A percentile compares a stretch with the other conserved stretches of the same genome.
Evolutionary conservation across 208 protist genomes (phyloP).

Genomic region (Lotmaria passim): DNA sequence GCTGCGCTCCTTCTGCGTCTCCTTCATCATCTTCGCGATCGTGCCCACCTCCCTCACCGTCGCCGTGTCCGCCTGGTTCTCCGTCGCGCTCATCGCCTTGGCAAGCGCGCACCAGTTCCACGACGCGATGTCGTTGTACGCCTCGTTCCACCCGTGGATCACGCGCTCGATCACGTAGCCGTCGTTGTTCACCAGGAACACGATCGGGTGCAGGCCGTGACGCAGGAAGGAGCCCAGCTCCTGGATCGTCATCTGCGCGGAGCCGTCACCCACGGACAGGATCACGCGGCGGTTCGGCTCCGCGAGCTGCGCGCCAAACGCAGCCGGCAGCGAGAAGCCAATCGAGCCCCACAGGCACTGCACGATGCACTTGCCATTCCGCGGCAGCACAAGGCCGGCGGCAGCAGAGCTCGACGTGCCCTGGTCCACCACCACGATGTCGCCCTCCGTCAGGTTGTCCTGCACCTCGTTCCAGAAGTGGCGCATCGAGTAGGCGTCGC

Average conservation of each 20-base stretch:
- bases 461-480: slow-evolving; percentile 57
- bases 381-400: slow-evolving; percentile 40
- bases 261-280: slow-evolving; percentile 40
- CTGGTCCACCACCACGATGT: slow-evolving; percentile 51
- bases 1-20: slow-evolving; percentile 10
- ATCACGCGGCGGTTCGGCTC: slow-evolving; percentile 41
- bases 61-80: slow-evolving; percentile 13
- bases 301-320: slow-evolving; percentile 48
- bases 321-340: slow-evolving; percentile 49
- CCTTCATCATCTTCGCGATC: slow-evolving; percentile 14
- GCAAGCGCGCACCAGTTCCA: slow-evolving; percentile 46
- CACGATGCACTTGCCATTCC: slow-evolving; percentile 22
- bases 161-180: slow-evolving; percentile 57
- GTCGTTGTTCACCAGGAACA: slow-evolving; percentile 63
- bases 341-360: slow-evolving; percentile 52
- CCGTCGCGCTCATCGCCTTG: slow-evolving; percentile 26
- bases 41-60: slow-evolving; percentile 23
- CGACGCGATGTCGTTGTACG: slow-evolving; percentile 54
- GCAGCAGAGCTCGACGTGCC: slow-evolving; percentile 43
- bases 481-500: slow-evolving; percentile 26
- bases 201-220: slow-evolving; percentile 32
- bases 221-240: slow-evolving; percentile 50
- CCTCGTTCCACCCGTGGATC: slow-evolving; percentile 54
- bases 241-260: slow-evolving; percentile 54
- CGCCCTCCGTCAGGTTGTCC: slow-evolving; percentile 33